Evolutionary conservation across 1,139 yeast genomes (phyloP).

Genomic region (Zhuliangozyma parablackwelliae): DNA sequence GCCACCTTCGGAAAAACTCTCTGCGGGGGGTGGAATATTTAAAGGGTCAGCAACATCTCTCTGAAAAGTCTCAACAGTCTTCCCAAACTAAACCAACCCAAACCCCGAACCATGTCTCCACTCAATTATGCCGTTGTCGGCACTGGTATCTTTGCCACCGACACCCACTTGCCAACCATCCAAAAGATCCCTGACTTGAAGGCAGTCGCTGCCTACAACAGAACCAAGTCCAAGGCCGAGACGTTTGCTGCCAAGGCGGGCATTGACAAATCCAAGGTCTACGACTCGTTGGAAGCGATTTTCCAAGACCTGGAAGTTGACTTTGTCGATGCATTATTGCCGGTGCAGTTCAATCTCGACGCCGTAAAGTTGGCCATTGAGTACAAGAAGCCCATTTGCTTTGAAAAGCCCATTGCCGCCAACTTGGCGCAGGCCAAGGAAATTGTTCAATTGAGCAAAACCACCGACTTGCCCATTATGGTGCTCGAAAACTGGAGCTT

Average conservation of each 20-base stretch:
- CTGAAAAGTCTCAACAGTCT: background rate
- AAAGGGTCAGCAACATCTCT: background rate
- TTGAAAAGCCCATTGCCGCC: slow-evolving; percentile 94
- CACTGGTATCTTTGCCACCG: slow-evolving; percentile 88
- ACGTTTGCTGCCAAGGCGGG: slow-evolving; percentile 66
- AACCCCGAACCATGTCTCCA: slow-evolving; percentile 8
- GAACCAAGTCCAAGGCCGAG: slow-evolving; percentile 80
- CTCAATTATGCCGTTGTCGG: slow-evolving; percentile 76
- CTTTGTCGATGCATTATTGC: slow-evolving; percentile 77
- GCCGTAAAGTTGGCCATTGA: slow-evolving; percentile 64
- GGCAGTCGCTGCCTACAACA: slow-evolving; percentile 64
- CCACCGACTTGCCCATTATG: slow-evolving; percentile 61
- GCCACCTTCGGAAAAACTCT: too few species aligned
- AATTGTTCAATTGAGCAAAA: slow-evolving; percentile 61
- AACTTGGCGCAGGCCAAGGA: slow-evolving; percentile 72
- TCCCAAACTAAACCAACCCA: background rate
- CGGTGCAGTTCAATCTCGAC: slow-evolving; percentile 72
- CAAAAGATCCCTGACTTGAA: slow-evolving; percentile 33
- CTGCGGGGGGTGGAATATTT: background rate
- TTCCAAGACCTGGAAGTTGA: slow-evolving; percentile 63
- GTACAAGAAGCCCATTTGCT: slow-evolving; percentile 68
- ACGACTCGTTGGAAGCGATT: slow-evolving; percentile 60
- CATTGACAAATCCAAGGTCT: slow-evolving; percentile 49
- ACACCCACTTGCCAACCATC: slow-evolving; percentile 74
- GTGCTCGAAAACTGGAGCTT: slow-evolving; percentile 85